Percentiles rank a stretch among this genome's conserved stretches.
Conservation (phyloP, 1,139 yeast species). For the Diutina catenulata region DNA sequence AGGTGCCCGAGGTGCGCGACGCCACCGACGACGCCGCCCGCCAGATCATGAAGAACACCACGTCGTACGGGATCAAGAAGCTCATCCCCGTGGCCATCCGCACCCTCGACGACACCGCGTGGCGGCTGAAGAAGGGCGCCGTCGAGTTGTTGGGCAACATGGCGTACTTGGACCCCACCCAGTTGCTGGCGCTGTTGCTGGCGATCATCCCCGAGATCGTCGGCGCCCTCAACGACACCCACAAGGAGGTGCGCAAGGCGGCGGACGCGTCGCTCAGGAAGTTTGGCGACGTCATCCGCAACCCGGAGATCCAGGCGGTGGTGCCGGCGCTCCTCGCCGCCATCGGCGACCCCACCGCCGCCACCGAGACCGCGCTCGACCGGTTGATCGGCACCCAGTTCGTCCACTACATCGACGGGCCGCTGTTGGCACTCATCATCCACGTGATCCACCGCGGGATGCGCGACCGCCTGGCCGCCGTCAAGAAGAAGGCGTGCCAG, state of each 20-base stretch:
- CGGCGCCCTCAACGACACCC: constrained; percentile 88
- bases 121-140: constrained; percentile 97
- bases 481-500: constrained; percentile 91
- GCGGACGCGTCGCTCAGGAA: constrained; percentile 82
- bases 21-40: constrained; percentile 86
- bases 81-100: constrained; percentile 84
- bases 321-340: constrained; percentile 89
- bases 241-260: constrained; percentile 91
- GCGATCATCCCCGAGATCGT: constrained; percentile 93
- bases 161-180: constrained; percentile 96
- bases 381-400: constrained; percentile 83
- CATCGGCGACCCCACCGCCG: constrained; percentile 87
- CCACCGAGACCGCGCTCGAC: constrained; percentile 82
- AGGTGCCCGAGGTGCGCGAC: constrained; percentile 71
- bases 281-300: constrained; percentile 94
- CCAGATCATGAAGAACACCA: constrained; percentile 80
- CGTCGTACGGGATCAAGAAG: constrained; percentile 84
- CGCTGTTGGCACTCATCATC: constrained; percentile 87
- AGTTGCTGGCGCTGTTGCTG: constrained; percentile 78
- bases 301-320: constrained; percentile 86
- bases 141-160: constrained; percentile 92
- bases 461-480: constrained; percentile 83
- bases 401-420: constrained; percentile 96
- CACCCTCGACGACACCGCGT: constrained; percentile 77
- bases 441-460: constrained; percentile 94